phyloP scores from a whole-genome alignment of 352 stramenopile species.

The Plasmopara muralis region DNA sequence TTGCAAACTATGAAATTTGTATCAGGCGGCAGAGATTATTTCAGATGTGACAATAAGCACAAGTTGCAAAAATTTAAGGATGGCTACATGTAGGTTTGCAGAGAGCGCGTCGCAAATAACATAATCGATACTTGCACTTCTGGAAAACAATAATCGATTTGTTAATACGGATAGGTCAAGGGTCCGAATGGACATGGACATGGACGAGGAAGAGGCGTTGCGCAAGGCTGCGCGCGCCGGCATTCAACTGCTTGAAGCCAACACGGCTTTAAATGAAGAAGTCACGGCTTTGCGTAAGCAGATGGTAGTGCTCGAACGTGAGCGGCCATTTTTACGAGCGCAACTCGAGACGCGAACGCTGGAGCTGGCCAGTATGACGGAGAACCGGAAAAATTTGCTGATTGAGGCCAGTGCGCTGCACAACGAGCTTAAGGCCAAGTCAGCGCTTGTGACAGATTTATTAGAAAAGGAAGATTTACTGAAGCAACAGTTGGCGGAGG shows the following conservation, averaged over 20 bases:
- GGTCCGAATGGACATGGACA: slow-evolving; percentile 31
- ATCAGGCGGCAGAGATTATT: too few species aligned
- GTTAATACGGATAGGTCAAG: slow-evolving; percentile 14
- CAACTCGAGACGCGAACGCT: slow-evolving; percentile 34
- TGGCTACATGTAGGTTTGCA: too few species aligned
- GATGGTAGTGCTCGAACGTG: slow-evolving; percentile 42
- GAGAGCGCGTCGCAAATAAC: too few species aligned
- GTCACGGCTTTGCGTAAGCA: slow-evolving; percentile 52
- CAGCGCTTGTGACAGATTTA: slow-evolving; percentile 43
- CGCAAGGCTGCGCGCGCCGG: slow-evolving; percentile 58
- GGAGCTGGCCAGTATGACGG: slow-evolving; percentile 34
- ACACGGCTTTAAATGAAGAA: slow-evolving; percentile 58
- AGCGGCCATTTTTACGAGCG: slow-evolving; percentile 35
- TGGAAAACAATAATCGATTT: background rate
- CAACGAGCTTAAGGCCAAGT: slow-evolving; percentile 53
- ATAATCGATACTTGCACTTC: too few species aligned
- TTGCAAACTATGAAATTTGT: too few species aligned
- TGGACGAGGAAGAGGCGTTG: slow-evolving; percentile 60
- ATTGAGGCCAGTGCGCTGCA: slow-evolving; percentile 51
- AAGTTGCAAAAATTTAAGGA: too few species aligned
- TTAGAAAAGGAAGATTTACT: slow-evolving; percentile 47
- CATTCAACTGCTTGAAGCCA: slow-evolving; percentile 69
- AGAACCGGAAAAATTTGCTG: slow-evolving; percentile 37
- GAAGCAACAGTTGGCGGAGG: slow-evolving; percentile 28
- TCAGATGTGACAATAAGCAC: too few species aligned